A percentile compares a stretch with the other conserved stretches of the same genome.
phyloP scores from a whole-genome alignment of 306 rosid species.

The Inga laurina region DNA sequence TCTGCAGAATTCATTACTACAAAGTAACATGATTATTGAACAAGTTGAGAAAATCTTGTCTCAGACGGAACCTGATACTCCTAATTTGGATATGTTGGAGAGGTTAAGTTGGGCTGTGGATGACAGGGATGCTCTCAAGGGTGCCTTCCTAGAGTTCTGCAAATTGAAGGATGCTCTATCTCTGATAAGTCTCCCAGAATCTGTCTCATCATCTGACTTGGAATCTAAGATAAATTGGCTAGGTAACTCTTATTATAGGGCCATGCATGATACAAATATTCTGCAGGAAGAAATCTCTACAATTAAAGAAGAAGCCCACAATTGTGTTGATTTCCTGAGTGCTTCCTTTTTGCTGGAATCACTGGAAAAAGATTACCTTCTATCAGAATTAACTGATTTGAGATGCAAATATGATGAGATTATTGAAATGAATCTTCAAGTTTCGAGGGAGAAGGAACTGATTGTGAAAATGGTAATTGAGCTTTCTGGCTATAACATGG shows the following conservation, averaged over 20 bases:
- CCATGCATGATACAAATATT: conserved; percentile 42
- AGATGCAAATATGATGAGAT: conserved; percentile 50
- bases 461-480: conserved; percentile 65
- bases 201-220: conserved; percentile 64
- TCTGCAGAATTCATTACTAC: conserved; percentile 58
- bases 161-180: conserved; percentile 59
- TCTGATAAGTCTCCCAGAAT: conserved; percentile 63
- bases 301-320: conserved; percentile 56
- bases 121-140: conserved; percentile 62
- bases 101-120: conserved; percentile 72
- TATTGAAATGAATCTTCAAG: conserved; percentile 53
- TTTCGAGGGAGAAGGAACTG: conserved; percentile 61
- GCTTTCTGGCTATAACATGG: conserved; percentile 58
- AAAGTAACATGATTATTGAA: conserved; percentile 52
- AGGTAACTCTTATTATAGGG: conserved; percentile 58
- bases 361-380: conserved; percentile 71
- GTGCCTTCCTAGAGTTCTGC: conserved; percentile 54
- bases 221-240: conserved; percentile 78
- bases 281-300: conserved; percentile 61
- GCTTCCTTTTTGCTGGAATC: conserved; percentile 59
- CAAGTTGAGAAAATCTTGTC: conserved; percentile 67
- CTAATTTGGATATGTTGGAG: conserved; percentile 56
- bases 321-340: conserved; percentile 58
- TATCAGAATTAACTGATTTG: conserved; percentile 66
- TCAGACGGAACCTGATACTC: conserved; percentile 49